Conservation (phyloP, 208 protist genomes). For the Trypanosoma scelopori region DNA sequence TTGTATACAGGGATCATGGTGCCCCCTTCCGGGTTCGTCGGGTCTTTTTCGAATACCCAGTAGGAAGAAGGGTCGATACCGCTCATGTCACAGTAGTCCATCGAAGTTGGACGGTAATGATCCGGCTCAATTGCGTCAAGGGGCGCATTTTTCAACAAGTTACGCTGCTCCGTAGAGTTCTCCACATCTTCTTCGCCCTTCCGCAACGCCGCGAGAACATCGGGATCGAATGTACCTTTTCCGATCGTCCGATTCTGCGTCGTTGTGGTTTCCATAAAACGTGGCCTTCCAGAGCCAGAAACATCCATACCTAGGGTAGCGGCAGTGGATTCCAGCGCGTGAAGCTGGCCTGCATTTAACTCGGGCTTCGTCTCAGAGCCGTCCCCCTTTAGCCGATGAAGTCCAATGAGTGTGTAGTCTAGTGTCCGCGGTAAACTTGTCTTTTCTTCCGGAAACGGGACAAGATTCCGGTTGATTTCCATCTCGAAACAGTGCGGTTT, state of each 20-base stretch:
- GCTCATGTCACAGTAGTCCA: slow-evolving; percentile 86
- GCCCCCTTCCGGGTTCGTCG: slow-evolving; percentile 28
- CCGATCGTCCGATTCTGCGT: slow-evolving; percentile 62
- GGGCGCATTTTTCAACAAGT: slow-evolving; percentile 52
- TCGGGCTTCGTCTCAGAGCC: slow-evolving; percentile 38
- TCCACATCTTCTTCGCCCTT: slow-evolving; percentile 54
- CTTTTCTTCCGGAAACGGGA: slow-evolving; percentile 72
- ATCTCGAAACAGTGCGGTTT: slow-evolving; percentile 73
- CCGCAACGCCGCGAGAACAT: slow-evolving; percentile 53
- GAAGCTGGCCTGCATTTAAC: slow-evolving; percentile 68
- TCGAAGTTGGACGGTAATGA: slow-evolving; percentile 76
- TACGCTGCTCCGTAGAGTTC: slow-evolving; percentile 30
- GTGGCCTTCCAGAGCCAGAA: slow-evolving; percentile 39
- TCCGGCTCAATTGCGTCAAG: slow-evolving; percentile 45
- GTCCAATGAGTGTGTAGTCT: slow-evolving; percentile 67
- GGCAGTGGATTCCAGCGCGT: slow-evolving; percentile 30
- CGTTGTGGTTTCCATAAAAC: slow-evolving; percentile 63
- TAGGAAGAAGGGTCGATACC: slow-evolving; percentile 75
- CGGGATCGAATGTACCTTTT: slow-evolving; percentile 54
- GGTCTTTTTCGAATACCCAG: slow-evolving; percentile 50
- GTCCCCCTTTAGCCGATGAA: slow-evolving; percentile 58
- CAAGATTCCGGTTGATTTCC: slow-evolving; percentile 84
- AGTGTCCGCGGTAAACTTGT: slow-evolving; percentile 75
- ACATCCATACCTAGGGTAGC: slow-evolving; percentile 3
- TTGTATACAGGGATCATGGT: slow-evolving; percentile 65